Base-by-base conservation (phyloP, 1,139 yeast genomes). In the Nakaseomyces nivariensis region DNA sequence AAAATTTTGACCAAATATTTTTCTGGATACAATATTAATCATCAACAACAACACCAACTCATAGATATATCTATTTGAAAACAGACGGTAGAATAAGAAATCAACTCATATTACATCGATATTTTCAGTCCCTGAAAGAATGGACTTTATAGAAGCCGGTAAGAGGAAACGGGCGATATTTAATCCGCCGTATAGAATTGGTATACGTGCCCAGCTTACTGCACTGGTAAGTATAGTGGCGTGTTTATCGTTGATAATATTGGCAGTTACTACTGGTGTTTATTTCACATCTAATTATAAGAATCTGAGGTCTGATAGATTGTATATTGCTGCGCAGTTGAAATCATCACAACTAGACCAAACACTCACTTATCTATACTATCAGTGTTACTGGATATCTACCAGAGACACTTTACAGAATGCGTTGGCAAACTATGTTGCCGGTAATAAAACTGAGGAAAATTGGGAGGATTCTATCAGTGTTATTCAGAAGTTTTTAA, bases 291-390 rank as follows among this genome's bases (percentile, higher is more conserved):
- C 72, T 29, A 84, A 80, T 57, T 78, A 83, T 52, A 76, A 80
- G 47, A 68, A 75, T 48, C 68, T 85, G 47, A 73, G 94, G 56
- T 79, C 82, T 2, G 92, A 86, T 55, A 74, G 89, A 51, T 70
- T 89, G 38, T 79, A 78, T 60, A 87, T 86, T 46, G 85, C 88
- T 13, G 85, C 96, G 7, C 85, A 85, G 62, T 71, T 89, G 51
- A 88, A 87, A 64, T 79, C 92, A 0, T 77, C 92, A 0, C 96
- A 89, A 64, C 73, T 88, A 11, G 75, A 75, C 49, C 96, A 87
- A 66, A 76, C 79, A 37, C 69, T 86, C 53, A 76, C 77, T 54
- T 76, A 73, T 51, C 68, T 81, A 26, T 83, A 79, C 61, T 85
- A 82, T 63, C 95, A 87, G 63, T 77, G 82, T 2, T 76, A 76